These are phyloP conservation scores for Xylariales sp. DNA, from an alignment of 2,329 filamentous ascomycete genomes.

Conservation along the genomic window DNA sequence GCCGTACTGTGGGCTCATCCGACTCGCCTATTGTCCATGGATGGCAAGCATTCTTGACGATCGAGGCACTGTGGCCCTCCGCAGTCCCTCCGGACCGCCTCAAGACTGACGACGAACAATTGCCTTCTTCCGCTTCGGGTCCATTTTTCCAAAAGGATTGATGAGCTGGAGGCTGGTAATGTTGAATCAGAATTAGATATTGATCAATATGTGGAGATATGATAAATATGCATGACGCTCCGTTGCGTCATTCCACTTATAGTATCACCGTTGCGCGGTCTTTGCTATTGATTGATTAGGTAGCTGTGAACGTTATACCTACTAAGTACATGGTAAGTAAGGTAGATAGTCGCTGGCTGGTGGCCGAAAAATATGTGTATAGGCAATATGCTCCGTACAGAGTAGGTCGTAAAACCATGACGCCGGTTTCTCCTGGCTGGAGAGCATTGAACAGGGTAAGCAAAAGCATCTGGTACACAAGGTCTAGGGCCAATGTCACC, in stretches of 20 bases:
- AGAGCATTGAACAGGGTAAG: background rate
- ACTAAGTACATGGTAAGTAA: no score
- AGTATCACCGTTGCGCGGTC: constrained; percentile 20
- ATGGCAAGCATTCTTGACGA: constrained; percentile 13
- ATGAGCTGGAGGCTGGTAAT: constrained; percentile 31
- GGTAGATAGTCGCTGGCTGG: background rate
- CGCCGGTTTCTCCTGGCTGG: background rate
- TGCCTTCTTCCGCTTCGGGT: constrained; percentile 23
- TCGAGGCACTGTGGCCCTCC: constrained; percentile 19
- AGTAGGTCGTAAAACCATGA: constrained; percentile 12
- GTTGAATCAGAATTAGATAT: constrained; percentile 33
- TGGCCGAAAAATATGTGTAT: background rate
- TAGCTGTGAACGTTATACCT: no score
- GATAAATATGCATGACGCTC: constrained; percentile 35
- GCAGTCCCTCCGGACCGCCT: background rate
- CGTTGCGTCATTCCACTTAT: constrained; percentile 37
- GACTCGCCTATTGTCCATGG: constrained; percentile 8
- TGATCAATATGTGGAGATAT: constrained; percentile 37
- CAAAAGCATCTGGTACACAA: constrained; percentile 5
- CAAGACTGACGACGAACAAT: constrained; percentile 25
- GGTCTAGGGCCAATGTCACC: constrained; percentile 1
- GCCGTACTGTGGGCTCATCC: constrained; percentile 1
- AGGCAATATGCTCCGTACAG: background rate
- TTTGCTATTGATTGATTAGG: constrained; percentile 2
- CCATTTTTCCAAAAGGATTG: constrained; percentile 36